Evolutionary conservation across 257 asterid genomes (phyloP), one percentile per base, ranked within the genome.

Genomic region (Nicotiana undulata): DNA sequence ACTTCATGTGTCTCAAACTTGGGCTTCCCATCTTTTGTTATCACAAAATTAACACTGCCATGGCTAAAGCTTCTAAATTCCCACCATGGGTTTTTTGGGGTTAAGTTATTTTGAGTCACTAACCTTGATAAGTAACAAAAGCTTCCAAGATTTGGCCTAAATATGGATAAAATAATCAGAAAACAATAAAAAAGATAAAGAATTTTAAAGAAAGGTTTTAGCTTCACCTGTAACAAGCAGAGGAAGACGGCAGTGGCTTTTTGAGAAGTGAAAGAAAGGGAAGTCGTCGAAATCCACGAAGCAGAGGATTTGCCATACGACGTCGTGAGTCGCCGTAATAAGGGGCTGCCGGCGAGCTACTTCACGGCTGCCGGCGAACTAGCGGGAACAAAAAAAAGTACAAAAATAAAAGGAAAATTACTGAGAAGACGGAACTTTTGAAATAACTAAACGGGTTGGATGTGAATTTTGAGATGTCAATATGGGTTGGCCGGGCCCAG

Each of bases 21-120:
- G 18, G 97, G 96, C 34, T 88, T 89, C 76, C 97, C 98, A 22
- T 93, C 85, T 2, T 87, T 88, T 60, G 99, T 89, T 82, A 93
- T 89, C 37, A 95, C 94, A 67, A 95, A 87, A 63, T 82, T 90
- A 64, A 93, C 91, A 2, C 90, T 76, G 20, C 98, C 94, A 32
- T 90, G 88, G 80, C 90, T 89, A 85, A 89, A 84, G 83, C 84
- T 83, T 86, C 93, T 91, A 81, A 58, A 64, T 61, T 12, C 85
- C 82, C 80, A 79, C 59, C 81, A 68, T 16, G 72, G 53, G 37
- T 70, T 86, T 86, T 58, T 80, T 31, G 84, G 80, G 66, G 18
- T 29, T 76, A 59, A 80, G 76, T 67, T 83, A 59, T 74, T 58
- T 29, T 66, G 87, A 40, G 37, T 66, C 11, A 75, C 17, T 63